Evolutionary conservation across 176 grass and related monocot species (phyloP), one percentile per base, ranked within the genome.

Genomic region (Rhipidocladum racemiflorum): DNA sequence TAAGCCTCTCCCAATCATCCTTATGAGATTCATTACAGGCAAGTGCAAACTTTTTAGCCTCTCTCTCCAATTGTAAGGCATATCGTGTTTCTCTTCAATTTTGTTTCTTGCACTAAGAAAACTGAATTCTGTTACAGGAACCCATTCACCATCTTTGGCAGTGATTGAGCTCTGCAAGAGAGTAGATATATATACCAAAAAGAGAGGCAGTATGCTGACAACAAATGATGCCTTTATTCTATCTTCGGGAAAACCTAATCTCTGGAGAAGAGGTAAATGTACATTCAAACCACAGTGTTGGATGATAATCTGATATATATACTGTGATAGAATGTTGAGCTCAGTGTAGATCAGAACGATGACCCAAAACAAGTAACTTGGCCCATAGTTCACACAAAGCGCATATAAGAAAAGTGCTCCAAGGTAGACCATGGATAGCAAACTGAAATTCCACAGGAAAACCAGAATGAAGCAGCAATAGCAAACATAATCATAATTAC

Each of bases 371-470:
- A 94, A 69, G 81, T 88, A 97, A 87, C 83, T 89, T 46, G 92
- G 95, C 66, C 95, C 95, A 63, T 93, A 97, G 78, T 94, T 97
- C 79, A 94, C 95, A 78, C 95, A 97, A 50, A 97, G 90, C 56
- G 95, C 95, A 89, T 97, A 97, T 15, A 97, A 62, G 80, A 97
- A 97, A 86, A 97, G 90, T 70, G 95, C 95, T 72, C 85, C 95
- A 74, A 97, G 86, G 68, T 97, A 97, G 81, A 91, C 78, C 95
- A 97, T 97, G 25, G 95, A 97, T 60, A 94, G 81, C 75, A 97
- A 91, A 85, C 95, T 97, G 71, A 94, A 97, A 89, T 97, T 97
- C 95, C 95, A 97, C 23, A 97, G 63, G 72, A 97, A 97, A 74
- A 97, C 90, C 65, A 97, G 59, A 70, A 97, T 29, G 81, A 97